These are phyloP conservation scores for Blastomyces gilchristii DNA, from an alignment of 2,329 filamentous ascomycete genomes.

Conservation along the genomic window DNA sequence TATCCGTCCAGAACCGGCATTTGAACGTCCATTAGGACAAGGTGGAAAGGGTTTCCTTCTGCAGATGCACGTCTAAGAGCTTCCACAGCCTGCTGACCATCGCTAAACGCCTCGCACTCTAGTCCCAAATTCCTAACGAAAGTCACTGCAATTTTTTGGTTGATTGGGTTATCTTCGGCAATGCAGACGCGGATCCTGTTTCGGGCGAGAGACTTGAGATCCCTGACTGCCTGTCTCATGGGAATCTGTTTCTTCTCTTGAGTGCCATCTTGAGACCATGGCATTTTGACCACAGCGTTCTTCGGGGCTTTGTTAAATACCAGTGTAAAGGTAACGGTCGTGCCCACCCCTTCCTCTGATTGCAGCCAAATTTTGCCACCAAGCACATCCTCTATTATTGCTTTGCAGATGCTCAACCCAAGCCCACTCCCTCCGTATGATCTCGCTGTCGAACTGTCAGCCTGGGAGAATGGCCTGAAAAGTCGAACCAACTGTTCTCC, in stretches of 20 bases:
- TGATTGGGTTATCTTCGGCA: conserved; percentile 90
- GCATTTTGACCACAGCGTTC: conserved; percentile 46
- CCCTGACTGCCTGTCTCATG: conserved; percentile 43
- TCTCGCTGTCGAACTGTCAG: conserved; percentile 77
- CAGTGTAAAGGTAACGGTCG: conserved; percentile 66
- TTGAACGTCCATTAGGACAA: conserved; percentile 91
- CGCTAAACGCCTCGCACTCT: conserved; percentile 77
- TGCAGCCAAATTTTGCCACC: conserved; percentile 74
- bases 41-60: conserved; percentile 69
- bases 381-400: conserved; percentile 85
- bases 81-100: conserved; percentile 79
- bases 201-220: conserved; percentile 63
- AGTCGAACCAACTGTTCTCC: conserved; percentile 66
- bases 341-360: conserved; percentile 53
- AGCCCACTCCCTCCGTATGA: conserved; percentile 89
- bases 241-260: conserved; percentile 34
- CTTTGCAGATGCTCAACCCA: conserved; percentile 88
- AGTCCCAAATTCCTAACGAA: conserved; percentile 82
- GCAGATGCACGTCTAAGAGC: conserved; percentile 63
- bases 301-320: conserved; percentile 70
- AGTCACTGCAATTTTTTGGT: conserved; percentile 85
- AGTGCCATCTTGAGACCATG: conserved; percentile 42
- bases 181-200: conserved; percentile 80
- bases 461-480: conserved; percentile 87
- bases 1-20: conserved; percentile 93